A percentile compares a stretch with the other conserved stretches of the same genome.
These are phyloP conservation scores for Umbelopsis sp. DNA, from an alignment of 192 early-diverging fungal genomes.

Conservation along the genomic window DNA sequence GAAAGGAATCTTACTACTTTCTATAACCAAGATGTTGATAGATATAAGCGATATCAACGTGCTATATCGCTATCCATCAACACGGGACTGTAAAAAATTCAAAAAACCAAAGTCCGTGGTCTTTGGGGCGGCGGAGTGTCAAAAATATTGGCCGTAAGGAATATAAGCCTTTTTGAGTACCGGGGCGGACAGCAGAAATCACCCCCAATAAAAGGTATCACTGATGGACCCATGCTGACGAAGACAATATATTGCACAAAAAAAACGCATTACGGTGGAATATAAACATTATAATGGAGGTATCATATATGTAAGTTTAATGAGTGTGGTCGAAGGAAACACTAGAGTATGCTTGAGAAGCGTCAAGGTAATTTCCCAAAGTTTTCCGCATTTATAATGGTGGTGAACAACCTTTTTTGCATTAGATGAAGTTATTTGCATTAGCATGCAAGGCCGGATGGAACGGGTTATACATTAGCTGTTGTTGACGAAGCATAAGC, in stretches of 20 bases:
- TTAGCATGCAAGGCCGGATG: background rate
- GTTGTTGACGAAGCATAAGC: background rate
- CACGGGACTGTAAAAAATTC: constrained; percentile 21
- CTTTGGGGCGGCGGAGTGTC: constrained; percentile 9
- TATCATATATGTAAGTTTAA: no score
- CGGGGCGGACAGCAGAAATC: background rate
- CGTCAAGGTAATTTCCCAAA: no score
- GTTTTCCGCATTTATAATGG: no score
- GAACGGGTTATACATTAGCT: constrained; percentile 3
- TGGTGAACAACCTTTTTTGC: no score
- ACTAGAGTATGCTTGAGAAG: no score
- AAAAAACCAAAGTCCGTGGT: constrained; percentile 20
- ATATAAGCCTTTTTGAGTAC: constrained; percentile 1
- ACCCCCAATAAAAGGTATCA: no score
- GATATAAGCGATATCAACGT: constrained; percentile 6
- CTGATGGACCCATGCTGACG: no score
- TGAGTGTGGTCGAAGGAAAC: no score
- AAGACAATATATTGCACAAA: no score
- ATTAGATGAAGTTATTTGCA: background rate
- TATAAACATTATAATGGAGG: no score
- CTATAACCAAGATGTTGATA: background rate
- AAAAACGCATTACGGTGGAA: no score
- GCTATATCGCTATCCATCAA: constrained; percentile 20
- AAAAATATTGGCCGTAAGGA: background rate
- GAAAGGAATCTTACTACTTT: background rate